These are phyloP conservation scores for Sphagnurus paluster DNA, from an alignment of 1,284 basidiomycete genomes.

Conservation along the genomic window DNA sequence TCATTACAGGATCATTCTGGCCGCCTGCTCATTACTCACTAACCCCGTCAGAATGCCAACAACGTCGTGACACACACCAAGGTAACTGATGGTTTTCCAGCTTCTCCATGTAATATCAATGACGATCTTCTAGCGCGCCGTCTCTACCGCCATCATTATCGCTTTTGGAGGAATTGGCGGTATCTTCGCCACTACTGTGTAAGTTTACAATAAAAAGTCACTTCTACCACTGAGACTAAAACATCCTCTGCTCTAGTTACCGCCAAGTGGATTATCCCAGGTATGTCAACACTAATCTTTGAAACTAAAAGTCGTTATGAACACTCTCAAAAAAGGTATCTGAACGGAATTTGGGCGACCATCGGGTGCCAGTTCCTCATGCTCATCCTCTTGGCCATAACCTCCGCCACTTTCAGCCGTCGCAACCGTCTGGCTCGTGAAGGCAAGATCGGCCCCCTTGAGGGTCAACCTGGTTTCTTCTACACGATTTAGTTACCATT, in stretches of 20 bases:
- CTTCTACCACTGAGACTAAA: too few species aligned
- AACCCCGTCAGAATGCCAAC: constrained; percentile 29
- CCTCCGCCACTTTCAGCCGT: constrained; percentile 26
- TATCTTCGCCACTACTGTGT: constrained; percentile 35
- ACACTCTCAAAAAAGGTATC: too few species aligned
- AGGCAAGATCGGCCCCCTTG: constrained; percentile 27
- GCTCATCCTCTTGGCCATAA: constrained; percentile 26
- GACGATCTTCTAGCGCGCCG: constrained; percentile 24
- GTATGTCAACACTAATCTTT: constrained; percentile 1
- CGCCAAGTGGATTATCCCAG: constrained; percentile 31
- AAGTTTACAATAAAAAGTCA: too few species aligned
- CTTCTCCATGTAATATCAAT: neutral
- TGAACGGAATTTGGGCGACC: constrained; percentile 35
- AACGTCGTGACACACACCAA: constrained; percentile 34
- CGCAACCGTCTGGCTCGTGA: constrained; percentile 29
- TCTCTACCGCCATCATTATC: constrained; percentile 32
- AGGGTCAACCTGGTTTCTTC: constrained; percentile 30
- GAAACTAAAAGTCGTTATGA: neutral
- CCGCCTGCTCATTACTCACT: neutral
- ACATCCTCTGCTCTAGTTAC: constrained; percentile 15
- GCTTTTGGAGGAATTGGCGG: constrained; percentile 35
- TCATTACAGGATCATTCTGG: neutral
- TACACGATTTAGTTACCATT: constrained; percentile 28
- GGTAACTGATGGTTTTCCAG: constrained; percentile 7
- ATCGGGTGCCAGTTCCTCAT: constrained; percentile 32